phyloP scores from a whole-genome alignment of 345 rosid species.

The Linum lewisii region DNA sequence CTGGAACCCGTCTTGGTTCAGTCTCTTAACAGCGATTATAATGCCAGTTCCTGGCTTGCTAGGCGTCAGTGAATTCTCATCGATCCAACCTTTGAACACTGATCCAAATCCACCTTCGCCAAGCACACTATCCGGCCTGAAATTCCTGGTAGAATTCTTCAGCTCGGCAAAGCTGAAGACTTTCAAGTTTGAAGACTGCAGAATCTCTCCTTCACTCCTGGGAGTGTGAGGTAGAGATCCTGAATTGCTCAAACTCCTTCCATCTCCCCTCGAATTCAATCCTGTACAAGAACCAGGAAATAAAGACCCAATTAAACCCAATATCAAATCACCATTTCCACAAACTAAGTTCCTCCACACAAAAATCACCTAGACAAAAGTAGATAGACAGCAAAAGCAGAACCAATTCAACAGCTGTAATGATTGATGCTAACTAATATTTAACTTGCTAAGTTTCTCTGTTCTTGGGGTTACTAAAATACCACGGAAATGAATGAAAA shows the following conservation, averaged over 20 bases:
- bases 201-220: constrained; percentile 23
- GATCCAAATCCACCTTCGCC: constrained; percentile 11
- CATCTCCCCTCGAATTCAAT: constrained; percentile 48
- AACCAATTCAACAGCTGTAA: no score
- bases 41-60: constrained; percentile 6
- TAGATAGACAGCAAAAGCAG: no score
- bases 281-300: constrained; percentile 25
- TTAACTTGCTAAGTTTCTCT: no score
- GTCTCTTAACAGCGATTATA: constrained; percentile 7
- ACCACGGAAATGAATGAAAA: no score
- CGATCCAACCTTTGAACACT: constrained; percentile 10
- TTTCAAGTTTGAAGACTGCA: constrained; percentile 17
- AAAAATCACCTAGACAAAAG: no score
- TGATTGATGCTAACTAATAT: no score
- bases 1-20: constrained; percentile 8
- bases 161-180: constrained; percentile 7
- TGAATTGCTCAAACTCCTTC: constrained; percentile 20
- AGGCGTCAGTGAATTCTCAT: constrained; percentile 6
- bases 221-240: constrained; percentile 18
- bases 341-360: no score
- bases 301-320: not conserved
- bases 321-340: not conserved
- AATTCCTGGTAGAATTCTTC: constrained; percentile 1
- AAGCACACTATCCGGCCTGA: constrained; percentile 8
- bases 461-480: no score